Evolutionary conservation across 805 yeast genomes (phyloP).

Genomic region (Pichia phayaonensis): DNA sequence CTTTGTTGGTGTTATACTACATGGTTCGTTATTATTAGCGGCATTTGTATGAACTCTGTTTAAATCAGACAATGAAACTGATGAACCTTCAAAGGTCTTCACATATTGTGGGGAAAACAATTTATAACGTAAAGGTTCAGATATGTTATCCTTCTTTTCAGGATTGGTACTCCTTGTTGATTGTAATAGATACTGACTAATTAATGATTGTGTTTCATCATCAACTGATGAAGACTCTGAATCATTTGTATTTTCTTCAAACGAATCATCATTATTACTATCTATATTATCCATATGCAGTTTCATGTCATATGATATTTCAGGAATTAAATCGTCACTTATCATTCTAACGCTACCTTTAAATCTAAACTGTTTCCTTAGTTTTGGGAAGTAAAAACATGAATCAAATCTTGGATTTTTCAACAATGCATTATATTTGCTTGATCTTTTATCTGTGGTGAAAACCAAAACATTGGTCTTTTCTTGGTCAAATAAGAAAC

Average conservation of each 20-base stretch:
- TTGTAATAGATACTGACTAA: constrained; percentile 9
- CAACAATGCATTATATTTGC: constrained; percentile 47
- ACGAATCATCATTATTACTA: neutral
- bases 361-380: constrained; percentile 64
- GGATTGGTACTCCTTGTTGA: neutral
- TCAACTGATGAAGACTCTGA: constrained; percentile 7
- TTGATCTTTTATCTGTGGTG: constrained; percentile 65
- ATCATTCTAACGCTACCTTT: constrained; percentile 55
- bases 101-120: constrained; percentile 15
- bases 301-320: constrained; percentile 3
- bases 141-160: constrained; percentile 1
- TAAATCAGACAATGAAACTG: constrained; percentile 13
- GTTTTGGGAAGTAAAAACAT: constrained; percentile 59
- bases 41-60: neutral
- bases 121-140: constrained; percentile 14
- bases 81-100: constrained; percentile 11
- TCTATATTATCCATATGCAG: neutral
- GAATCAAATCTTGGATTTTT: constrained; percentile 59
- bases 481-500: constrained; percentile 65
- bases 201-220: constrained; percentile 10
- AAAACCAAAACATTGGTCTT: constrained; percentile 60
- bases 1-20: constrained; percentile 36
- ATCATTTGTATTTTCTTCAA: neutral
- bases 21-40: neutral
- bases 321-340: constrained; percentile 22